Evolutionary conservation across 192 early-diverging fungal species (phyloP).

Genomic region (Umbelopsis vinacea): DNA sequence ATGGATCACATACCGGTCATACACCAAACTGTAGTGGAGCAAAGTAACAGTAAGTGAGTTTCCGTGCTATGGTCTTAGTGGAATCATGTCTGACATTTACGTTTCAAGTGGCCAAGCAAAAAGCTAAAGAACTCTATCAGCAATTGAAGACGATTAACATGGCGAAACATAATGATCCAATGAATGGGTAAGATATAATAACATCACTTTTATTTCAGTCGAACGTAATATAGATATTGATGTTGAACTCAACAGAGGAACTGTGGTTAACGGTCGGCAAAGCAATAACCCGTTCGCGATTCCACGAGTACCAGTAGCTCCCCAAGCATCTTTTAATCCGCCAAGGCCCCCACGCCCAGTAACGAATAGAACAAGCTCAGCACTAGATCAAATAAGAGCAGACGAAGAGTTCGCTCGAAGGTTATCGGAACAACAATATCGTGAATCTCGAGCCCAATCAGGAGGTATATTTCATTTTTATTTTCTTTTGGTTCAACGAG

Average conservation of each 20-base stretch:
- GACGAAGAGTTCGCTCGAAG: constrained; percentile 12
- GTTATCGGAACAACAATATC: neutral
- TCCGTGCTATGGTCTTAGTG: neutral
- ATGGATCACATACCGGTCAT: constrained; percentile 3
- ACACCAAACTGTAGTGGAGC: neutral
- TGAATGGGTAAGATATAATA: neutral
- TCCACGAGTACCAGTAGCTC: neutral
- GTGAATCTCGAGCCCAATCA: neutral
- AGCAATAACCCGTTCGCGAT: neutral
- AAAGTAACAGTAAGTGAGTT: neutral
- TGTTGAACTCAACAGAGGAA: neutral
- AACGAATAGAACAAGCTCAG: neutral
- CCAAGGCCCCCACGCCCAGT: neutral
- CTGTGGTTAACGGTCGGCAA: neutral
- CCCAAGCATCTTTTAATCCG: neutral
- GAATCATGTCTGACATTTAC: neutral
- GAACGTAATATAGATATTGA: neutral
- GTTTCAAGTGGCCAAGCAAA: constrained; percentile 13
- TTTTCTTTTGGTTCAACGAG: neutral
- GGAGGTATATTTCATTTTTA: neutral
- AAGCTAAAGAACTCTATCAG: constrained; percentile 13
- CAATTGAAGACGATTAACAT: constrained; percentile 10
- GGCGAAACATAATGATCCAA: neutral
- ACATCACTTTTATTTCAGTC: neutral
- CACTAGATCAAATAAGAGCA: neutral